These are phyloP conservation scores for Cladorrhinum sp. DNA, from an alignment of 2,329 filamentous ascomycete genomes.

Conservation along the genomic window DNA sequence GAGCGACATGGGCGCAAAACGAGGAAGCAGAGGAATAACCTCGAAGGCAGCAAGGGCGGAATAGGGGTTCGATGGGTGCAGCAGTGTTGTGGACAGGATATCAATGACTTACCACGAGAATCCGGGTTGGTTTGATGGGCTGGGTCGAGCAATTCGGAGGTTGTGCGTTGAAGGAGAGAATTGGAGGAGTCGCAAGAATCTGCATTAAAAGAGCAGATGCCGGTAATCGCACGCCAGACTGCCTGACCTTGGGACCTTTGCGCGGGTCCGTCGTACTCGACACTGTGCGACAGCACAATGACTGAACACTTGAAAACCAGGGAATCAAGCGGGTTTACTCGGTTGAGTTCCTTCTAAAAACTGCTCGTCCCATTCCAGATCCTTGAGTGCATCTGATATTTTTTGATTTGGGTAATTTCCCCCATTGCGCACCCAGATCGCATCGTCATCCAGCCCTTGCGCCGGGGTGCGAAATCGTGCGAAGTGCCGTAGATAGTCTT, in stretches of 20 bases:
- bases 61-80: conserved; percentile 9
- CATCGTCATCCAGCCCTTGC: conserved; percentile 13
- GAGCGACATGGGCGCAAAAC: conserved; percentile 23
- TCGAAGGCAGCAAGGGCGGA: conserved; percentile 6
- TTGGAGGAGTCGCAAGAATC: conserved; percentile 34
- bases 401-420: conserved; percentile 10
- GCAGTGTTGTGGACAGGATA: conserved; percentile 7
- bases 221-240: conserved; percentile 26
- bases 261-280: conserved; percentile 10
- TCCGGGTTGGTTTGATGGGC: conserved; percentile 30
- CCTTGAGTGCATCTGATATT: background rate
- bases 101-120: conserved; percentile 29
- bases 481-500: conserved; percentile 1
- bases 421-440: conserved; percentile 16
- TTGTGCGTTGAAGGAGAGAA: conserved; percentile 29
- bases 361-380: background rate
- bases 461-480: conserved; percentile 2
- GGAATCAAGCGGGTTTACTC: background rate
- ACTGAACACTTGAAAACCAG: conserved; percentile 4
- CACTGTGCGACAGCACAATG: conserved; percentile 25
- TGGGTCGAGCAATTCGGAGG: conserved; percentile 30
- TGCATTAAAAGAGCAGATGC: conserved; percentile 29
- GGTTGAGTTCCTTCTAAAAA: background rate
- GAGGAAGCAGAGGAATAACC: conserved; percentile 17
- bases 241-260: conserved; percentile 7